Conservation (phyloP, 768 basidiomycete genomes). For the Boletus subcaerulescens region DNA sequence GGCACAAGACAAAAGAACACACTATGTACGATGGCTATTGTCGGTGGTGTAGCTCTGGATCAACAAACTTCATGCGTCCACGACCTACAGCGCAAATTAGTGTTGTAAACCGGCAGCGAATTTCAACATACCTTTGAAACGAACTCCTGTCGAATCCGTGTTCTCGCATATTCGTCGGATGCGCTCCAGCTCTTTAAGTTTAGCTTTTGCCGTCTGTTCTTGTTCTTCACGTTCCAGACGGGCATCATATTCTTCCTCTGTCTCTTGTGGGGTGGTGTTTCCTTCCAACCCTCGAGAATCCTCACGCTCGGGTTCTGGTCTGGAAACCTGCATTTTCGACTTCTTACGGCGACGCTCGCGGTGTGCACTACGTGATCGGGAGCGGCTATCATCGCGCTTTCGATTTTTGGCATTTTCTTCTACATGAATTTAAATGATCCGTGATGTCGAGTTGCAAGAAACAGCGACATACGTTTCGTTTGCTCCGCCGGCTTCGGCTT, state of each 20-base stretch:
- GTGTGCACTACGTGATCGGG: conserved; percentile 30
- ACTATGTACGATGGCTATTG: conserved; percentile 13
- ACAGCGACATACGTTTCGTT: conserved; percentile 10
- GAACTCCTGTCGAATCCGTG: conserved; percentile 42
- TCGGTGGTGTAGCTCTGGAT: conserved; percentile 47
- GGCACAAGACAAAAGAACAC: neutral
- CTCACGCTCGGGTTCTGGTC: conserved; percentile 7
- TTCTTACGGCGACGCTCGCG: conserved; percentile 28
- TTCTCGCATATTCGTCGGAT: conserved; percentile 40
- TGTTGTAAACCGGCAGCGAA: neutral
- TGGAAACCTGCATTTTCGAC: conserved; percentile 15
- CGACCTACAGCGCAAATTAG: conserved; percentile 39
- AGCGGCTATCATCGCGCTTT: conserved; percentile 24
- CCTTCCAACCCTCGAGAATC: conserved; percentile 1
- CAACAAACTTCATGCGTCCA: conserved; percentile 65
- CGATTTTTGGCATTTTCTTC: conserved; percentile 9
- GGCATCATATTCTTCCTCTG: conserved; percentile 71
- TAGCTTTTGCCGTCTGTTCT: conserved; percentile 49
- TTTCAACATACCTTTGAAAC: conserved; percentile 55
- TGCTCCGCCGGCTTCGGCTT: conserved; percentile 19
- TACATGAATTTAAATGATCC: neutral
- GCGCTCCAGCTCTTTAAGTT: conserved; percentile 47
- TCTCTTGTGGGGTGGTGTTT: conserved; percentile 40
- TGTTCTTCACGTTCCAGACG: conserved; percentile 65
- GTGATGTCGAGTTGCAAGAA: neutral